These are phyloP conservation scores for Suillus ampliporus DNA, from an alignment of 768 basidiomycete species.

Conservation along the genomic window DNA sequence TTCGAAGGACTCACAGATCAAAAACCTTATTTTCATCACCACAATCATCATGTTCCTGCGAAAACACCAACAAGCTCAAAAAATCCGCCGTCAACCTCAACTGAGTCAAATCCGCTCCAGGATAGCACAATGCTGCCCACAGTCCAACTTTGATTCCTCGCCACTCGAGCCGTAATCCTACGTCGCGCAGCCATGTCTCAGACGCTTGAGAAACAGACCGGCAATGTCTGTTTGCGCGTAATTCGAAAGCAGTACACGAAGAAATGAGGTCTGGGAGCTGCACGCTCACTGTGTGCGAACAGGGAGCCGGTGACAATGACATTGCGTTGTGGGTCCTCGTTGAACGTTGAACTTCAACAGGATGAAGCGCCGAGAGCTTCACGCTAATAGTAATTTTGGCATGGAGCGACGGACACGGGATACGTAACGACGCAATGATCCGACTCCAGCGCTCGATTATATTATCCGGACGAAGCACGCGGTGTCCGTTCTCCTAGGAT, in stretches of 20 bases:
- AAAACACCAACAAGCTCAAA: constrained; percentile 47
- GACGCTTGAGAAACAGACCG: constrained; percentile 31
- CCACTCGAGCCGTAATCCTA: constrained; percentile 29
- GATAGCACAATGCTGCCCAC: constrained; percentile 63
- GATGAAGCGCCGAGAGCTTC: neutral
- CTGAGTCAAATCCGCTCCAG: constrained; percentile 61
- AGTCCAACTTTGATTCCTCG: constrained; percentile 49
- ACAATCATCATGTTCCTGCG: constrained; percentile 17
- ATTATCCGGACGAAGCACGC: neutral
- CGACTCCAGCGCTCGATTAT: neutral
- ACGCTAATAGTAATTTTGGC: neutral
- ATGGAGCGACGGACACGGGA: constrained; percentile 3
- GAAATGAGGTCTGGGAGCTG: constrained; percentile 37
- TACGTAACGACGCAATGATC: constrained; percentile 4
- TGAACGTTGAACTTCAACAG: no score
- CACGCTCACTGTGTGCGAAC: constrained; percentile 26
- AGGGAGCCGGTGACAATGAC: neutral
- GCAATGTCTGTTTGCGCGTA: constrained; percentile 36
- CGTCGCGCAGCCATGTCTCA: constrained; percentile 33
- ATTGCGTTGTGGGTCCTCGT: constrained; percentile 1
- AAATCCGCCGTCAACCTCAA: constrained; percentile 58
- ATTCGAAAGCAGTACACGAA: constrained; percentile 29
- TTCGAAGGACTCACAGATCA: constrained; percentile 28
- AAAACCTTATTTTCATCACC: constrained; percentile 24
- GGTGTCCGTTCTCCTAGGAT: neutral